A percentile compares a stretch with the other conserved stretches of the same genome.
These are phyloP conservation scores for Hypocrella siamensis DNA, from an alignment of 2,329 filamentous ascomycete species.

Conservation along the genomic window DNA sequence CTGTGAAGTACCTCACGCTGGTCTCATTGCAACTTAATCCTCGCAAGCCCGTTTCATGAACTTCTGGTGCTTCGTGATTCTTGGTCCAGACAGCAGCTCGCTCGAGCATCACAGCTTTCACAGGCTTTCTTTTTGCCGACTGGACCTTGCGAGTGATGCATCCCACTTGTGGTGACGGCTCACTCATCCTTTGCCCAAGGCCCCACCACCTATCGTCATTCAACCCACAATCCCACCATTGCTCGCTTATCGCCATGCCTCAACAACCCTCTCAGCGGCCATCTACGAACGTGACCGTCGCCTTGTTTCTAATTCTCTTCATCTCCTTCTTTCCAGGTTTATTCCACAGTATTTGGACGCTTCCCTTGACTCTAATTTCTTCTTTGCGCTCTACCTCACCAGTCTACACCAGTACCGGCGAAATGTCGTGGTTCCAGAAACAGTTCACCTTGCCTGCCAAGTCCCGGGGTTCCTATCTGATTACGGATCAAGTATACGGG, in stretches of 20 bases:
- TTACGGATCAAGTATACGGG: constrained; percentile 60
- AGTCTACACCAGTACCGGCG: constrained; percentile 15
- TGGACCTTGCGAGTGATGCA: no score
- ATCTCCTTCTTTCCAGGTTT: constrained; percentile 34
- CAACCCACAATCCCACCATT: constrained; percentile 1
- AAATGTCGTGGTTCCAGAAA: constrained; percentile 73
- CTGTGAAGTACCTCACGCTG: no score
- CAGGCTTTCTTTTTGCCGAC: no score
- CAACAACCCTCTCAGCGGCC: constrained; percentile 9
- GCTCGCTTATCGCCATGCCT: constrained; percentile 2
- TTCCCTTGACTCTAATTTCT: constrained; percentile 27
- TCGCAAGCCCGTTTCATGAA: no score
- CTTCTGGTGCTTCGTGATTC: no score
- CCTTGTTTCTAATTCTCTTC: constrained; percentile 31
- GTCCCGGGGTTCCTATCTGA: constrained; percentile 73
- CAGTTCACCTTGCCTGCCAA: constrained; percentile 62
- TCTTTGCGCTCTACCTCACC: constrained; percentile 14
- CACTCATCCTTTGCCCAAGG: no score
- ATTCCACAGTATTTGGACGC: constrained; percentile 35
- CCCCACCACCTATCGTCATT: constrained; percentile 2
- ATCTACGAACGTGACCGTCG: constrained; percentile 23
- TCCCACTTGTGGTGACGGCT: no score
- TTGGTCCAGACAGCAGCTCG: no score
- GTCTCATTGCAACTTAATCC: no score
- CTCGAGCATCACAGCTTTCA: no score